These are phyloP conservation scores for Lachnellula suecica DNA, from an alignment of 2,329 filamentous ascomycete species.

Conservation along the genomic window DNA sequence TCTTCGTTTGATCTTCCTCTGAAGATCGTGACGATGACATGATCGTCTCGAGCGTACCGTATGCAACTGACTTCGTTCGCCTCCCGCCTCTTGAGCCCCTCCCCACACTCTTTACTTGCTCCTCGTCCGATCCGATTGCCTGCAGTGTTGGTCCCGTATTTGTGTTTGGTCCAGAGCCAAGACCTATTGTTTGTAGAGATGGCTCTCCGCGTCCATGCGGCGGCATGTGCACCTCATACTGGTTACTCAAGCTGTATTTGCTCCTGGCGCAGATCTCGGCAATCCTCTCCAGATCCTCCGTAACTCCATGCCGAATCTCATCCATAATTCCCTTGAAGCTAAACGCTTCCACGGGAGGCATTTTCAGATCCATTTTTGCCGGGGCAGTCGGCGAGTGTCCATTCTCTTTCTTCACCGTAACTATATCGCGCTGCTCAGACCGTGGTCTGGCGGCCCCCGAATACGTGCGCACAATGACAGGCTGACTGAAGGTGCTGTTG, in stretches of 20 bases:
- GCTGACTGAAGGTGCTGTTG: conserved; percentile 59
- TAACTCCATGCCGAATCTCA: conserved; percentile 49
- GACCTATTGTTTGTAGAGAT: conserved; percentile 37
- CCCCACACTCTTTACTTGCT: conserved; percentile 35
- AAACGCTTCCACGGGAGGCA: conserved; percentile 63
- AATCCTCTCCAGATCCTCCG: conserved; percentile 61
- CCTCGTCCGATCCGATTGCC: conserved; percentile 56
- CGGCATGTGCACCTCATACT: conserved; percentile 64
- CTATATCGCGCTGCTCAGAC: conserved; percentile 27
- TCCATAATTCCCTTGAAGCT: conserved; percentile 65
- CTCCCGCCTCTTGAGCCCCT: conserved; percentile 26
- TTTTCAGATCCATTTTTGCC: conserved; percentile 38
- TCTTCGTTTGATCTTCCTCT: conserved; percentile 60
- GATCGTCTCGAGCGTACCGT: conserved; percentile 65
- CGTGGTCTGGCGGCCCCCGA: conserved; percentile 45
- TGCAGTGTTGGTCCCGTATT: conserved; percentile 54
- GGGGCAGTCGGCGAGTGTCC: conserved; percentile 19
- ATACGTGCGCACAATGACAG: conserved; percentile 66
- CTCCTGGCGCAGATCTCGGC: conserved; percentile 67
- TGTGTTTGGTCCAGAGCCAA: conserved; percentile 22
- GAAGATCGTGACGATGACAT: conserved; percentile 66
- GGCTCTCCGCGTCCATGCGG: conserved; percentile 58
- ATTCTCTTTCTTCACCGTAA: conserved; percentile 28
- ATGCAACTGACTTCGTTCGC: conserved; percentile 40
- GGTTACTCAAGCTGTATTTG: conserved; percentile 63